Evolutionary conservation across 495 filamentous ascomycete genomes (phyloP).

Genomic region (Zalerion maritima): DNA sequence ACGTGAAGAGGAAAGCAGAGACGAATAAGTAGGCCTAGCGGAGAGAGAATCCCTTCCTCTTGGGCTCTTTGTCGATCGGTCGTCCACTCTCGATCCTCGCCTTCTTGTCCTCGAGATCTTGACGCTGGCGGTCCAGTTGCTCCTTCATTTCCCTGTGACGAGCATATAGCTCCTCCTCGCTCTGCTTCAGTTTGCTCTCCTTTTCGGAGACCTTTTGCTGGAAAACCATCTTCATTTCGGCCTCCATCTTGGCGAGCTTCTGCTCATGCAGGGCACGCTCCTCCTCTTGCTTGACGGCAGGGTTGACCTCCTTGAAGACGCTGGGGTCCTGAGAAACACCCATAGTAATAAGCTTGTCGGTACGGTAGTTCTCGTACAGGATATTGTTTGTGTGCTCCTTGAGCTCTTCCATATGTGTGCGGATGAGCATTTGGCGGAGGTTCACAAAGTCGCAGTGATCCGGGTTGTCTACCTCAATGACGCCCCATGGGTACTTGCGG

Average conservation of each 20-base stretch:
- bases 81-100: slow-evolving; percentile 78
- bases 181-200: slow-evolving; percentile 98
- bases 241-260: slow-evolving; percentile 99
- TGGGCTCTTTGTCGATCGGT: slow-evolving; percentile 91
- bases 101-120: slow-evolving; percentile 97
- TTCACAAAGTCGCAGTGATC: slow-evolving; percentile 99
- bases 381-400: slow-evolving; percentile 99
- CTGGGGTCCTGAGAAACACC: slow-evolving; percentile 95
- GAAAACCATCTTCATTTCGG: slow-evolving; percentile 99
- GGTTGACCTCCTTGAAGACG: slow-evolving; percentile 99
- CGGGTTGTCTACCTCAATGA: slow-evolving; percentile 98
- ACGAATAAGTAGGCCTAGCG: slow-evolving; percentile 42
- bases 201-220: slow-evolving; percentile 99
- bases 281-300: slow-evolving; percentile 98
- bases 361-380: slow-evolving; percentile 98
- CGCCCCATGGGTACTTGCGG: slow-evolving; percentile 94
- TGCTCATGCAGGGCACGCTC: slow-evolving; percentile 95
- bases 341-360: slow-evolving; percentile 96
- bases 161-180: slow-evolving; percentile 96
- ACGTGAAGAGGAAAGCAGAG: slow-evolving; percentile 23
- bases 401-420: slow-evolving; percentile 99
- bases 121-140: slow-evolving; percentile 84
- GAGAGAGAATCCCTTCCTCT: slow-evolving; percentile 95
- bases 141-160: slow-evolving; percentile 99
- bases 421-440: slow-evolving; percentile 98